Evolutionary conservation across 306 rosid genomes (phyloP).

Genomic region (Datisca glomerata): DNA sequence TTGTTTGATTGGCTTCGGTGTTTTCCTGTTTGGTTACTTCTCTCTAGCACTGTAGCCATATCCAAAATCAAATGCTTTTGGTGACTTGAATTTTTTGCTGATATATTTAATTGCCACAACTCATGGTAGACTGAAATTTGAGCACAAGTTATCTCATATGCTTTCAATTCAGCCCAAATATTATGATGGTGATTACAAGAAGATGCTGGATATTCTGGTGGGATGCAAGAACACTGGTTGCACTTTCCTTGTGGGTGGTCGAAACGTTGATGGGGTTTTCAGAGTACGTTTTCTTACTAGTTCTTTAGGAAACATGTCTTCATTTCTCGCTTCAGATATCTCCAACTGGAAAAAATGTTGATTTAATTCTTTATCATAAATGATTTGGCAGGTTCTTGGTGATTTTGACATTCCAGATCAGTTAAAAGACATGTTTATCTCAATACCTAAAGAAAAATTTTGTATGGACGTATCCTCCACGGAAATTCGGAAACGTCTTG

Average conservation of each 20-base stretch:
- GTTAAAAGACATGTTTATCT: slow-evolving; percentile 61
- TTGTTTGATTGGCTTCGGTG: neutral
- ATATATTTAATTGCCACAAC: too few species aligned
- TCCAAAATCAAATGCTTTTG: neutral
- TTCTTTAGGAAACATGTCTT: neutral
- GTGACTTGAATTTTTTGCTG: neutral
- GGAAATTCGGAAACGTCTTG: slow-evolving; percentile 50
- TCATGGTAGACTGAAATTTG: neutral
- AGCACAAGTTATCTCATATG: slow-evolving; percentile 1
- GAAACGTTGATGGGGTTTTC: slow-evolving; percentile 69
- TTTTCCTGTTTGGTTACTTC: neutral
- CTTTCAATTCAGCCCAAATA: slow-evolving; percentile 60
- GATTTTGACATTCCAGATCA: slow-evolving; percentile 72
- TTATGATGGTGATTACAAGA: slow-evolving; percentile 65
- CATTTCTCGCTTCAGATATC: neutral
- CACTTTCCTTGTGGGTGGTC: slow-evolving; percentile 76
- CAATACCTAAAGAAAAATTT: slow-evolving; percentile 64
- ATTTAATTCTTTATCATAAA: slow-evolving; percentile 5
- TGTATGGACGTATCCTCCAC: slow-evolving; percentile 84
- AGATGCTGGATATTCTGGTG: slow-evolving; percentile 55
- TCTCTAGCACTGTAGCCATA: neutral
- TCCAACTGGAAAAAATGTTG: slow-evolving; percentile 4
- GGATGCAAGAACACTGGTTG: slow-evolving; percentile 65
- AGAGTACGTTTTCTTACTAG: slow-evolving; percentile 29
- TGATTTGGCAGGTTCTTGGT: slow-evolving; percentile 47